A percentile compares a stretch with the other conserved stretches of the same genome.
These are phyloP conservation scores for Aspergillus sp. DNA, from an alignment of 2,329 filamentous ascomycete genomes.

Conservation along the genomic window DNA sequence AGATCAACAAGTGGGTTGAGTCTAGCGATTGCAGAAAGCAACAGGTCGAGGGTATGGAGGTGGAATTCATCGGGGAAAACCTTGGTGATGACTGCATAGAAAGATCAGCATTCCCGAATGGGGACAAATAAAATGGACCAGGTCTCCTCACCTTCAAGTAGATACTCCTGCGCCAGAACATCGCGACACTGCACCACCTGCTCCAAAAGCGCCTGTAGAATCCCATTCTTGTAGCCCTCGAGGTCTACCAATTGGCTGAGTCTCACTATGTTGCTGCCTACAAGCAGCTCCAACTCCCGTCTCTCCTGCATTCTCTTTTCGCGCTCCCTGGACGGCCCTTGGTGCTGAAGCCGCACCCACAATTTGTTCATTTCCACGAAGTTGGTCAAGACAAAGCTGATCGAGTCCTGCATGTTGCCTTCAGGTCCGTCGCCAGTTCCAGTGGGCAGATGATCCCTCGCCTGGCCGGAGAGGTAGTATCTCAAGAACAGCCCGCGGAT, in stretches of 20 bases:
- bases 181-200: constrained; percentile 98
- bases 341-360: constrained; percentile 95
- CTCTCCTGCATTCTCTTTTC: constrained; percentile 91
- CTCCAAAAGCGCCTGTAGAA: constrained; percentile 82
- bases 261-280: constrained; percentile 93
- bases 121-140: not conserved
- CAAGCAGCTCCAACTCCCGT: constrained; percentile 89
- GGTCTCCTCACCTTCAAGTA: constrained; percentile 63
- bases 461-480: constrained; percentile 94
- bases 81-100: constrained; percentile 75
- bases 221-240: constrained; percentile 86
- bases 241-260: constrained; percentile 93
- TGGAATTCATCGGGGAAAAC: constrained; percentile 99
- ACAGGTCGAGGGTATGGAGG: constrained; percentile 90
- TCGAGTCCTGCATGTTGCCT: constrained; percentile 93
- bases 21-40: constrained; percentile 86
- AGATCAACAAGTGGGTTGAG: constrained; percentile 96
- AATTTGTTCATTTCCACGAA: constrained; percentile 99
- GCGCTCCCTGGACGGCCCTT: constrained; percentile 90
- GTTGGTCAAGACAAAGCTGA: constrained; percentile 96
- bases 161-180: constrained; percentile 93
- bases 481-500: constrained; percentile 91
- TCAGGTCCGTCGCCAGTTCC: constrained; percentile 85
- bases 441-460: constrained; percentile 78
- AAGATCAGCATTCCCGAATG: constrained; percentile 17